phyloP scores from a whole-genome alignment of 495 filamentous ascomycete genomes.

The Aspergillus haitiensis region DNA sequence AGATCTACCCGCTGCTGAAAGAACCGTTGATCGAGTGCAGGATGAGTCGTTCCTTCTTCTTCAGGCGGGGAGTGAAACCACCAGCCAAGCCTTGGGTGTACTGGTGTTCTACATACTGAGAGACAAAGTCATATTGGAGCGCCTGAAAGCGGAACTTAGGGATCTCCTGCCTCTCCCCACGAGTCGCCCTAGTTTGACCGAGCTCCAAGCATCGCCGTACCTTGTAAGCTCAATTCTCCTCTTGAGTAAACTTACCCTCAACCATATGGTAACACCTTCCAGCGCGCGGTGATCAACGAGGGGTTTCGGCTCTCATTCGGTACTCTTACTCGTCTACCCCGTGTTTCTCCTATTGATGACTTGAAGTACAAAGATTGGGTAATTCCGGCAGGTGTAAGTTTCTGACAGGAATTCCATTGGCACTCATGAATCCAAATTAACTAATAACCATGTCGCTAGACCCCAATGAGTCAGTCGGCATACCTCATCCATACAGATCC shows the following conservation, averaged over 20 bases:
- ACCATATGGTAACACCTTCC: background rate
- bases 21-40: background rate
- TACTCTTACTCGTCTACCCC: conserved; percentile 31
- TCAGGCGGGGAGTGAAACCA: background rate
- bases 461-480: conserved; percentile 41
- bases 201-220: background rate
- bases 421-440: background rate
- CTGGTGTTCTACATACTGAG: background rate
- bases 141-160: background rate
- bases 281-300: conserved; percentile 45
- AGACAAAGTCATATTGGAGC: background rate
- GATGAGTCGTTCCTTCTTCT: background rate
- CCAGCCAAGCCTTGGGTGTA: background rate
- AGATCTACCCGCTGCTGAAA: background rate
- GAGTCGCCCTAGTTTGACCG: background rate
- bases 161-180: background rate
- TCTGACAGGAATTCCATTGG: too few relatives aligned
- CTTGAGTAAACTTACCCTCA: background rate
- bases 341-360: conserved; percentile 32
- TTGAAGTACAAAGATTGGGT: conserved; percentile 33
- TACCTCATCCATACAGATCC: conserved; percentile 43
- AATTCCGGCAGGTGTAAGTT: conserved; percentile 26
- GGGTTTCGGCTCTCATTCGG: conserved; percentile 42
- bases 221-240: background rate
- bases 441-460: conserved; percentile 11